Percentiles rank a stretch among this genome's conserved stretches.
These are phyloP conservation scores for Oryza glumipatula DNA, from an alignment of 176 grass and related monocot species.

Conservation along the genomic window DNA sequence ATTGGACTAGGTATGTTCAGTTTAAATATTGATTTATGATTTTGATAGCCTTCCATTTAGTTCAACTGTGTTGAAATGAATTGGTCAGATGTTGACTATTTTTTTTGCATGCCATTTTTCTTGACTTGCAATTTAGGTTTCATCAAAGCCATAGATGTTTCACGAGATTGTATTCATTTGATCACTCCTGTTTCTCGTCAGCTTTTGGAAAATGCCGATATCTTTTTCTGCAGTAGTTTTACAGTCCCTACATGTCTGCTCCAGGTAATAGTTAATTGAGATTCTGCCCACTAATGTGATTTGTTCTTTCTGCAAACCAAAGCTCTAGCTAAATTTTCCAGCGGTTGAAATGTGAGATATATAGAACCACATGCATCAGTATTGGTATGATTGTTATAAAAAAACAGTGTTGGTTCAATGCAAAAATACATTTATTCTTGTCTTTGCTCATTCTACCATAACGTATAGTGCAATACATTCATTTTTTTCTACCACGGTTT, in stretches of 20 bases:
- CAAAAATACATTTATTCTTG: background rate
- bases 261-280: slow-evolving; percentile 34
- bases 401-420: background rate
- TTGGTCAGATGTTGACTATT: background rate
- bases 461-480: background rate
- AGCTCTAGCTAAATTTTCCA: background rate
- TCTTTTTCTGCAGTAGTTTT: slow-evolving; percentile 47
- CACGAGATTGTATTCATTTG: slow-evolving; percentile 40
- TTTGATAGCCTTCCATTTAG: background rate
- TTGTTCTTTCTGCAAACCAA: background rate
- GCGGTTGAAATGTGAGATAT: background rate
- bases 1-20: slow-evolving; percentile 59
- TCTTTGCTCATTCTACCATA: background rate
- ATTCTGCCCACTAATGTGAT: background rate
- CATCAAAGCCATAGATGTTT: slow-evolving; percentile 48
- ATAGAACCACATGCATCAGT: background rate
- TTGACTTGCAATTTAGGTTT: slow-evolving; percentile 43
- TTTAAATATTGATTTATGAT: background rate
- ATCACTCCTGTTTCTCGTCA: slow-evolving; percentile 47
- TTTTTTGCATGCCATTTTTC: slow-evolving; percentile 21
- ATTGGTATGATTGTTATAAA: background rate
- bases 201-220: slow-evolving; percentile 37
- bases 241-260: slow-evolving; percentile 40
- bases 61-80: background rate
- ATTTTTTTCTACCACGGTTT: background rate